Evolutionary conservation across 352 stramenopile species (phyloP).

Genomic region (Phytophthora lateralis): DNA sequence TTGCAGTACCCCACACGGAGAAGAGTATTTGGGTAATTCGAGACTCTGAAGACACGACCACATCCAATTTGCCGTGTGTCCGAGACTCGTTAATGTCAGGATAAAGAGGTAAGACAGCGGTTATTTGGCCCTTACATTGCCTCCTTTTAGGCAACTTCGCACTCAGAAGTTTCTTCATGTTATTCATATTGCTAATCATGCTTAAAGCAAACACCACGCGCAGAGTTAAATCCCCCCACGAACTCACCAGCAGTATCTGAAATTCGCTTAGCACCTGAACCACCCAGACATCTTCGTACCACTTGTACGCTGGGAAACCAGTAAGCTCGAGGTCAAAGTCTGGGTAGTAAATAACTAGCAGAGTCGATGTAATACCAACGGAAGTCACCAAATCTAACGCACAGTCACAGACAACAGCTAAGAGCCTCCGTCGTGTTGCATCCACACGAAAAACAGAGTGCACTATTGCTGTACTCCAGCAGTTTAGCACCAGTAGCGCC

Average conservation of each 20-base stretch:
- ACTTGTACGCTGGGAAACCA: slow-evolving; percentile 15
- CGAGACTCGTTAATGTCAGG: neutral
- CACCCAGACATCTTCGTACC: slow-evolving; percentile 42
- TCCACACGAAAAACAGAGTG: slow-evolving; percentile 12
- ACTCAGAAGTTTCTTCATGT: slow-evolving; percentile 28
- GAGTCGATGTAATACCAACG: slow-evolving; percentile 21
- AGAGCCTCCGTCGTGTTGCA: slow-evolving; percentile 22
- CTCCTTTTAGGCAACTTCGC: neutral
- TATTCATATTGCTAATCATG: slow-evolving; percentile 18
- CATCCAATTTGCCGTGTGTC: slow-evolving; percentile 5
- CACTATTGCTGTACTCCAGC: slow-evolving; percentile 32
- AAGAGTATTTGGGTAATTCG: slow-evolving; percentile 23
- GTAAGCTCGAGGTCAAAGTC: slow-evolving; percentile 22
- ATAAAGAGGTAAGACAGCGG: slow-evolving; percentile 3
- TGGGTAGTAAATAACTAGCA: slow-evolving; percentile 6
- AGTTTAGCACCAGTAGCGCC: slow-evolving; percentile 30
- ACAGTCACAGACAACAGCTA: slow-evolving; percentile 31
- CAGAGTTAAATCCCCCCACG: slow-evolving; percentile 20
- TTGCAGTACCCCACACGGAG: slow-evolving; percentile 19
- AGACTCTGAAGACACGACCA: slow-evolving; percentile 10
- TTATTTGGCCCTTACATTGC: neutral
- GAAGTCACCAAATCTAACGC: slow-evolving; percentile 34
- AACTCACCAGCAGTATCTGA: slow-evolving; percentile 28
- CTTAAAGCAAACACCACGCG: slow-evolving; percentile 18
- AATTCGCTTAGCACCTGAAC: slow-evolving; percentile 38